These are phyloP conservation scores for Pouteria glomerata DNA, from an alignment of 148 eudicot species.

Conservation along the genomic window DNA sequence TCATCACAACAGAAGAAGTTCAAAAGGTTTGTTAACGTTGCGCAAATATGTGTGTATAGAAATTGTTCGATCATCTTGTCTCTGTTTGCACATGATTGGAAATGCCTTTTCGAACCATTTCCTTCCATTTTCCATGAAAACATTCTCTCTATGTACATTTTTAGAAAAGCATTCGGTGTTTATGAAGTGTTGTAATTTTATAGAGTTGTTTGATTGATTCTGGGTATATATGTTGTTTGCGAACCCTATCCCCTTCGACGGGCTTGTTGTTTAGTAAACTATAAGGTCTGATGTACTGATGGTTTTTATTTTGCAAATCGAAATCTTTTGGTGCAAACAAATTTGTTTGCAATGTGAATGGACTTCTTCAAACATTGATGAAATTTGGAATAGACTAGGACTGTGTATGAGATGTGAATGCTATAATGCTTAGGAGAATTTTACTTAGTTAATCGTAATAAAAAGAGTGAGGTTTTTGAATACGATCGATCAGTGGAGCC, in stretches of 20 bases:
- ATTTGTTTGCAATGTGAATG: too few species aligned
- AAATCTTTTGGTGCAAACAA: too few species aligned
- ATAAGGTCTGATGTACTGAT: too few species aligned
- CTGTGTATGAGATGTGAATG: neutral
- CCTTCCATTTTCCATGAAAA: neutral
- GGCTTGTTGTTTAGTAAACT: too few species aligned
- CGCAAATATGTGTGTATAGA: neutral
- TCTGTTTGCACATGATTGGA: too few species aligned
- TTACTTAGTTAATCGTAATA: neutral
- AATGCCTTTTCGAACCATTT: neutral
- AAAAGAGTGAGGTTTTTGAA: neutral
- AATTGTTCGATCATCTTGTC: neutral
- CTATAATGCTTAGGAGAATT: neutral
- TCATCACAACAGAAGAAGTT: conserved; percentile 60
- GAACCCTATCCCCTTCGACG: too few species aligned
- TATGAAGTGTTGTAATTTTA: too few species aligned
- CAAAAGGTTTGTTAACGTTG: conserved; percentile 44
- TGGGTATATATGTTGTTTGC: too few species aligned
- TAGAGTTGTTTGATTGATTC: too few species aligned
- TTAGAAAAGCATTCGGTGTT: too few species aligned
- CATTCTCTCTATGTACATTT: neutral
- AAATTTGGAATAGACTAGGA: neutral
- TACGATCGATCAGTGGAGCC: neutral
- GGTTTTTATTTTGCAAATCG: too few species aligned
- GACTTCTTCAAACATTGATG: too few species aligned